A percentile compares a stretch with the other conserved stretches of the same genome.
These are phyloP conservation scores for Capronia americana DNA, from an alignment of 2,329 filamentous ascomycete genomes.

Conservation along the genomic window DNA sequence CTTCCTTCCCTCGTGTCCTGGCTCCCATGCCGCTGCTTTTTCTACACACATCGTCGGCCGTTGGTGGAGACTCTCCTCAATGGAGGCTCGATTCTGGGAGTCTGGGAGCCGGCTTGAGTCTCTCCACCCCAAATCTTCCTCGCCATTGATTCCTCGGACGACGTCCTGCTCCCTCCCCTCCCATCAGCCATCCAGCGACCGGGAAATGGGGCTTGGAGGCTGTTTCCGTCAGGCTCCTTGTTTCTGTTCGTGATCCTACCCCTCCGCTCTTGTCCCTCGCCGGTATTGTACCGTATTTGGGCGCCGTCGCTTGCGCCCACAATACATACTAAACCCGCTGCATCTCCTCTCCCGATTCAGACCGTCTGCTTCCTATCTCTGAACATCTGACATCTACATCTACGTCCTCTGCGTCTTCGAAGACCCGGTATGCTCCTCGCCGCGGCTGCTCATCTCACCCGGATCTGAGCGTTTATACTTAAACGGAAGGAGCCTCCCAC, in stretches of 20 bases:
- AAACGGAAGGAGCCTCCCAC: conserved; percentile 22
- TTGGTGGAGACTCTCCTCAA: background rate
- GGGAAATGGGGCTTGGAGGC: conserved; percentile 24
- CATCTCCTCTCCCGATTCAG: conserved; percentile 25
- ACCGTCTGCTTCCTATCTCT: conserved; percentile 26
- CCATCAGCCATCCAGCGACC: conserved; percentile 24
- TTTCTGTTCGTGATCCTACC: conserved; percentile 29
- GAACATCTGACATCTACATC: conserved; percentile 16
- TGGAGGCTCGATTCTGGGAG: background rate
- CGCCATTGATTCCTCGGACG: conserved; percentile 15
- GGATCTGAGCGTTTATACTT: conserved; percentile 10
- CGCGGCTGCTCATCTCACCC: conserved; percentile 14
- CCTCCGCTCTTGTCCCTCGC: conserved; percentile 19
- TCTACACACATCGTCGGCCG: background rate
- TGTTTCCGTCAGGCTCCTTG: conserved; percentile 28
- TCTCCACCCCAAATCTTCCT: conserved; percentile 15
- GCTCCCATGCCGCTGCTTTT: conserved; percentile 23
- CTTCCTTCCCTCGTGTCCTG: conserved; percentile 10
- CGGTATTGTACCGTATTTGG: conserved; percentile 36
- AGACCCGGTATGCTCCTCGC: conserved; percentile 19
- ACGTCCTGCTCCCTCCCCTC: conserved; percentile 20
- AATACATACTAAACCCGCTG: conserved; percentile 30
- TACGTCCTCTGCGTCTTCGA: conserved; percentile 11
- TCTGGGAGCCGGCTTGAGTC: background rate
- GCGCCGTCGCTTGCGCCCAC: conserved; percentile 10